These are phyloP conservation scores for Pichia sp. DNA, from an alignment of 1,139 yeast genomes.

Conservation along the genomic window DNA sequence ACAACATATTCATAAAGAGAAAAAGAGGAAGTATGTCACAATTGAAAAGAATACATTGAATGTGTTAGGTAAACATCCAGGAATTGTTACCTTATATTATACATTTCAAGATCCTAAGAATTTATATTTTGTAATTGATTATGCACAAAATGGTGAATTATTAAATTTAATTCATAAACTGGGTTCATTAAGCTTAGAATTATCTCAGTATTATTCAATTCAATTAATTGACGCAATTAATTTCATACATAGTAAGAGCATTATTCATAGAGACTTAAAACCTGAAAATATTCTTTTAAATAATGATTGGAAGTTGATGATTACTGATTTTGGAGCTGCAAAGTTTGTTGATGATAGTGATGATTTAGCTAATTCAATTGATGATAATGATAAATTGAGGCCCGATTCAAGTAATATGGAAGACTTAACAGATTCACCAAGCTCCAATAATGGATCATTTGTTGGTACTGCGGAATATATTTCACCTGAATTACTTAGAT, in stretches of 20 bases:
- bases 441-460: conserved; percentile 43
- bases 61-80: conserved; percentile 77
- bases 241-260: conserved; percentile 69
- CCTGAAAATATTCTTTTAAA: conserved; percentile 71
- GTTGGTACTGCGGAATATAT: conserved; percentile 76
- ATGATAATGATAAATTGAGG: background rate
- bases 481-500: conserved; percentile 65
- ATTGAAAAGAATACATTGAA: conserved; percentile 92
- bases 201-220: conserved; percentile 65
- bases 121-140: conserved; percentile 85
- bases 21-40: conserved; percentile 91
- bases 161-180: conserved; percentile 69
- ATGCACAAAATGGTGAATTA: conserved; percentile 89
- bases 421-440: conserved; percentile 34
- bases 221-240: conserved; percentile 59
- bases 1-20: conserved; percentile 89
- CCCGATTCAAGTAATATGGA: background rate
- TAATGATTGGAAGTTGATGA: conserved; percentile 58
- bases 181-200: conserved; percentile 71
- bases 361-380: background rate
- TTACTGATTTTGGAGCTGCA: conserved; percentile 81
- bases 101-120: conserved; percentile 91
- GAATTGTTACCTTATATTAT: conserved; percentile 80
- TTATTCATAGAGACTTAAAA: conserved; percentile 73
- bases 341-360: conserved; percentile 25